A percentile compares a stretch with the other conserved stretches of the same genome.
These are phyloP conservation scores for Ciborinia camelliae DNA, from an alignment of 2,329 filamentous ascomycete genomes.

Conservation along the genomic window DNA sequence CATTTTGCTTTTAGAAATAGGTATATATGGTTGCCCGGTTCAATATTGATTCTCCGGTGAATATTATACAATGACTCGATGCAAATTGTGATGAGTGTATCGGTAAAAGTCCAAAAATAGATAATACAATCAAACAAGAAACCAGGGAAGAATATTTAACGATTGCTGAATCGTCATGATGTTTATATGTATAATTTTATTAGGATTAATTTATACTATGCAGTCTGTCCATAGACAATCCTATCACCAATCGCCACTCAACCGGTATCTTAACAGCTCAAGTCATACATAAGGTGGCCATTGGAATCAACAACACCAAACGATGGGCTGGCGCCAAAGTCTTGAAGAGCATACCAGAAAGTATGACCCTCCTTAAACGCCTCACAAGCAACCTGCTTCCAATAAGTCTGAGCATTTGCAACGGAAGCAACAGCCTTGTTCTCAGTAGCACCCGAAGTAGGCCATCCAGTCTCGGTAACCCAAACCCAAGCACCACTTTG, in stretches of 20 bases:
- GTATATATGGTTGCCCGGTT: background rate
- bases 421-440: conserved; percentile 54
- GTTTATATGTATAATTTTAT: background rate
- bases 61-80: background rate
- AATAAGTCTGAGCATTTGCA: conserved; percentile 61
- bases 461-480: conserved; percentile 66
- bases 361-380: conserved; percentile 52
- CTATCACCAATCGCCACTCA: background rate
- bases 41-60: background rate
- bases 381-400: conserved; percentile 58
- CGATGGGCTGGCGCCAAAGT: conserved; percentile 44
- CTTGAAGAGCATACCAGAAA: conserved; percentile 61
- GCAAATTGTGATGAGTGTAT: background rate
- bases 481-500: conserved; percentile 54
- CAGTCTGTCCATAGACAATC: background rate
- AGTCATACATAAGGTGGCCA: conserved; percentile 29
- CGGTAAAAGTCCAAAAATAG: too few species aligned
- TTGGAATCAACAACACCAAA: conserved; percentile 42
- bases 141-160: background rate
- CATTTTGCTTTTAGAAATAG: too few species aligned
- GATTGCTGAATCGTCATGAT: background rate
- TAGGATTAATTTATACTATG: conserved; percentile 4
- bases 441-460: conserved; percentile 50
- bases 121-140: background rate
- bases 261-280: conserved; percentile 26